Conservation (phyloP, 2,329 filamentous ascomycete species). For the Lachnellula occidentalis region DNA sequence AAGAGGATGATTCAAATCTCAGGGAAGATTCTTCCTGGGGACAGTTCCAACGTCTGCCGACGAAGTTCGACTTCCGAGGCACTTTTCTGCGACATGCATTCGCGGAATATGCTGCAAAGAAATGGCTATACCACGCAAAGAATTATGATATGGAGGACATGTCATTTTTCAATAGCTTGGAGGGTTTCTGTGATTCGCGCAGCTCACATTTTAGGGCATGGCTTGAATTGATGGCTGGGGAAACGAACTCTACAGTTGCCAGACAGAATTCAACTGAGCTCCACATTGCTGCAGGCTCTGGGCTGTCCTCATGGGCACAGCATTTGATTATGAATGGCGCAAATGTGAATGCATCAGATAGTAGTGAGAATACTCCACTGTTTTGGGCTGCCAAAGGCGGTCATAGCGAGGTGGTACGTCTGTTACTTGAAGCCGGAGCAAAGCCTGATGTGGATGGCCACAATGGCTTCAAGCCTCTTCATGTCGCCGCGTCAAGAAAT, state of each 20-base stretch:
- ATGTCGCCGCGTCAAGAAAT: conserved; percentile 32
- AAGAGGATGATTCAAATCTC: background rate
- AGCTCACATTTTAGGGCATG: conserved; percentile 13
- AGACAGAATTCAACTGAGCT: conserved; percentile 12
- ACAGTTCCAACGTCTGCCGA: background rate
- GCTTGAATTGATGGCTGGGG: conserved; percentile 8
- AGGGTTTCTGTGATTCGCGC: conserved; percentile 7
- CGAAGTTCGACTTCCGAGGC: conserved; percentile 10
- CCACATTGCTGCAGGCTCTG: conserved; percentile 14
- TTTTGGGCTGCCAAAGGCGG: conserved; percentile 31
- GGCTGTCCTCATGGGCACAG: conserved; percentile 3
- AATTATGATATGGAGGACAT: conserved; percentile 13
- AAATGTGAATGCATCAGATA: conserved; percentile 13
- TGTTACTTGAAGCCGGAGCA: conserved; percentile 33
- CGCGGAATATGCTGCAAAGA: conserved; percentile 17
- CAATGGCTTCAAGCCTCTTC: conserved; percentile 32
- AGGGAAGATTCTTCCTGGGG: background rate
- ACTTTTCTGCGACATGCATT: conserved; percentile 14
- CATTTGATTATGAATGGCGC: conserved; percentile 15
- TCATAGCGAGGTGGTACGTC: conserved; percentile 21
- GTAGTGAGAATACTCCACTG: conserved; percentile 30
- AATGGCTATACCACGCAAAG: conserved; percentile 14
- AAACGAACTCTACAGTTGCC: conserved; percentile 22
- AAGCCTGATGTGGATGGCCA: conserved; percentile 25
- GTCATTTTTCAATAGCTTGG: conserved; percentile 8